phyloP scores from a whole-genome alignment of 2,329 filamentous ascomycete species.

The Ambrosiella beaveri region DNA sequence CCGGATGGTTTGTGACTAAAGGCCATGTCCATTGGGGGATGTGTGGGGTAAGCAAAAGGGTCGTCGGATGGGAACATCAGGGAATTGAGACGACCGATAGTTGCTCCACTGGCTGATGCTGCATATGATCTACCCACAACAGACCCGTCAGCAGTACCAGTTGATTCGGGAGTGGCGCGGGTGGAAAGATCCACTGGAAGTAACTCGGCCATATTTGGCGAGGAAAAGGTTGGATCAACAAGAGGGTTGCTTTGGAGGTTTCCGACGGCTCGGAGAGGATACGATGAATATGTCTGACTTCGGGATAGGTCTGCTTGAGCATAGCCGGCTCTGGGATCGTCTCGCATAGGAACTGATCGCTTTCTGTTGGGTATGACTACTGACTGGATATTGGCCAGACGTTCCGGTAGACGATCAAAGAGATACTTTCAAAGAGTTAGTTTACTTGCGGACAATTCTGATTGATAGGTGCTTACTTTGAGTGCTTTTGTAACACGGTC shows the following conservation, averaged over 20 bases:
- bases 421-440: conserved; percentile 36
- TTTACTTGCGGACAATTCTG: background rate
- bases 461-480: conserved; percentile 34
- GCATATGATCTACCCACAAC: conserved; percentile 1
- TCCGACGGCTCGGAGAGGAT: conserved; percentile 11
- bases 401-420: conserved; percentile 68
- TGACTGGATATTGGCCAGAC: conserved; percentile 30
- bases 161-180: conserved; percentile 26
- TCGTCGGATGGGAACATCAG: conserved; percentile 70
- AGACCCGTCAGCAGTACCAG: conserved; percentile 21
- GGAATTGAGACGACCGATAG: conserved; percentile 33
- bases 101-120: conserved; percentile 7
- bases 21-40: conserved; percentile 46
- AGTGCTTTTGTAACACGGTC: conserved; percentile 69
- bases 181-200: conserved; percentile 29
- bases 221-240: background rate
- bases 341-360: conserved; percentile 1
- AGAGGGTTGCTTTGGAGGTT: background rate
- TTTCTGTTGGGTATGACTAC: conserved; percentile 2
- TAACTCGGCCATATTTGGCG: conserved; percentile 25
- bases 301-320: background rate
- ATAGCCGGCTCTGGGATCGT: conserved; percentile 3
- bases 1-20: background rate
- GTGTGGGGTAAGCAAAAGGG: conserved; percentile 64
- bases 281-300: conserved; percentile 21